These are phyloP conservation scores for Elaeagnus macrophylla DNA, from an alignment of 306 rosid species.

Conservation along the genomic window DNA sequence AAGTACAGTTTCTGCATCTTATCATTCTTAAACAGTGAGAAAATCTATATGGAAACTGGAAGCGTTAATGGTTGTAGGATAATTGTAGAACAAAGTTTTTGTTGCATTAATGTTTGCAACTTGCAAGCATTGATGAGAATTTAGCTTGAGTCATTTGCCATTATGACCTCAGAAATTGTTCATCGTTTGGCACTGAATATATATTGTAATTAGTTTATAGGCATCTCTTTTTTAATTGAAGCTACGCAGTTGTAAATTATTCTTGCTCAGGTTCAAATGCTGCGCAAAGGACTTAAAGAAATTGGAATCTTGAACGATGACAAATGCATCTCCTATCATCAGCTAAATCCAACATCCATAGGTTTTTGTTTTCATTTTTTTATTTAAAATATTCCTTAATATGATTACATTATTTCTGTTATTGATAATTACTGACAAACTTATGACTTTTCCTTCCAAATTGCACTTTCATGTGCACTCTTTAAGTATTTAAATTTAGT, in stretches of 20 bases:
- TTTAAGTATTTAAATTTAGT: constrained; percentile 11
- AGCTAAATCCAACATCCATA: constrained; percentile 92
- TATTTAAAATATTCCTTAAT: constrained; percentile 1
- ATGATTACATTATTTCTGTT: constrained; percentile 6
- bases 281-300: constrained; percentile 70
- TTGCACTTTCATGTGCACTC: constrained; percentile 4
- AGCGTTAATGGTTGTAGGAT: no score
- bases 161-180: no score
- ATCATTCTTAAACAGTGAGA: not conserved
- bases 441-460: not conserved
- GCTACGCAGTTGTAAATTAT: constrained; percentile 2
- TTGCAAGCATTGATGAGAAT: no score
- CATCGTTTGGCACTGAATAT: no score
- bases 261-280: constrained; percentile 59
- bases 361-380: constrained; percentile 20
- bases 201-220: no score
- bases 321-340: constrained; percentile 52
- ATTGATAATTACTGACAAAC: constrained; percentile 4
- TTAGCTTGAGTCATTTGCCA: no score
- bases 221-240: no score
- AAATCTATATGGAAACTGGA: not conserved
- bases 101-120: no score
- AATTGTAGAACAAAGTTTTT: no score
- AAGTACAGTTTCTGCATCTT: not conserved
- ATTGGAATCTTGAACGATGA: constrained; percentile 56